Evolutionary conservation across 805 yeast species (phyloP).

Genomic region (Priceomyces medius): DNA sequence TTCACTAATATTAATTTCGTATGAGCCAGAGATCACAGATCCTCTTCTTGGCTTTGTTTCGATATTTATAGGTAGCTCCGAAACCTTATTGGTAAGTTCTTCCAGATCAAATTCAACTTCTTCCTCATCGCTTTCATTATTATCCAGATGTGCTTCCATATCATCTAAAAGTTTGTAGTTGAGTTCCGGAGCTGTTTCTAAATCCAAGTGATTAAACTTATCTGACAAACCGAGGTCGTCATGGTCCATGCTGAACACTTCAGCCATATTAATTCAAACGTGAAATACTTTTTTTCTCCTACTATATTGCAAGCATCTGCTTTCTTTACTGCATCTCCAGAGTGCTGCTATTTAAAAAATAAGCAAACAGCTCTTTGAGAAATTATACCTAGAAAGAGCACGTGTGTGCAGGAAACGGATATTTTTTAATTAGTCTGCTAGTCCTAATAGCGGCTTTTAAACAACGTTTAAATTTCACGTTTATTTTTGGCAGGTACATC

Average conservation of each 20-base stretch:
- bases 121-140: neutral
- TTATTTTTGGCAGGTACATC: no score
- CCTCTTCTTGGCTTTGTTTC: constrained; percentile 17
- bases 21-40: constrained; percentile 31
- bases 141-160: constrained; percentile 4
- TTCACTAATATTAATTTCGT: constrained; percentile 33
- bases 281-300: no score
- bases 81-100: constrained; percentile 12
- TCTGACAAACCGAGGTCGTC: constrained; percentile 14
- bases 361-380: no score
- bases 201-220: constrained; percentile 2
- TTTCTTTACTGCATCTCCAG: no score
- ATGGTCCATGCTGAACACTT: constrained; percentile 37
- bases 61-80: constrained; percentile 20
- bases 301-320: no score
- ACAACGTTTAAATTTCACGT: no score
- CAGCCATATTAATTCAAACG: constrained; percentile 23
- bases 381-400: no score
- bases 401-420: no score
- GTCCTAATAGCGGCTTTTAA: no score
- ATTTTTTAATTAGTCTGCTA: no score
- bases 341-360: no score
- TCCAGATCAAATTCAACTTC: constrained; percentile 5
- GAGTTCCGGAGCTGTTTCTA: constrained; percentile 13
- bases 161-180: constrained; percentile 27